These are phyloP conservation scores for Aspergillus texensis DNA, from an alignment of 2,329 filamentous ascomycete genomes.

Conservation along the genomic window DNA sequence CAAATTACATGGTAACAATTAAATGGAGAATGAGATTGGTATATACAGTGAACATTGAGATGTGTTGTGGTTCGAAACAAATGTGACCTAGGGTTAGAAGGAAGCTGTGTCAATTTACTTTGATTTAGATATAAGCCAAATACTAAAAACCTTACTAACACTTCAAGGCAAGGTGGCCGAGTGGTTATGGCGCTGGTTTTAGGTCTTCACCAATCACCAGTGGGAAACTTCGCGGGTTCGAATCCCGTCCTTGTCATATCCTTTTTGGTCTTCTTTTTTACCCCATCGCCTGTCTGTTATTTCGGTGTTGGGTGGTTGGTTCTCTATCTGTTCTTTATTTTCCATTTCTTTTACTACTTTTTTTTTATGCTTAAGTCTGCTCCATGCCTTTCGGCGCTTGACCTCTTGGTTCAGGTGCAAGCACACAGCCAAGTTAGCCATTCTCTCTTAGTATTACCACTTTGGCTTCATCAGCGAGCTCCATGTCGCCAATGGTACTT, in stretches of 20 bases:
- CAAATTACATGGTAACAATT: background rate
- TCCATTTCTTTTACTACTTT: no score
- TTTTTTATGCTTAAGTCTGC: no score
- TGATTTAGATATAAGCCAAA: background rate
- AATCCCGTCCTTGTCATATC: constrained; percentile 12
- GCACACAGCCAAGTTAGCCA: no score
- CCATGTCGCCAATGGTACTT: no score
- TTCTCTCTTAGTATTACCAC: no score
- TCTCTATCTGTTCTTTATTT: background rate
- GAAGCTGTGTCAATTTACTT: no score
- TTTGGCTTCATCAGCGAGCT: no score
- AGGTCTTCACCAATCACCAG: constrained; percentile 7
- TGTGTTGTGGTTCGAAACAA: background rate
- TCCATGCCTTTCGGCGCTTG: no score
- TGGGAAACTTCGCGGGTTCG: constrained; percentile 15
- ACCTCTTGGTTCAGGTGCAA: no score
- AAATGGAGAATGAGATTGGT: background rate
- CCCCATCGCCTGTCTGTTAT: background rate
- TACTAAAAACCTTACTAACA: background rate
- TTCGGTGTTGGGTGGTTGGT: no score
- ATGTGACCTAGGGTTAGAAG: background rate
- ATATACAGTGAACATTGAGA: background rate
- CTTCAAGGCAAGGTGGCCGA: constrained; percentile 12
- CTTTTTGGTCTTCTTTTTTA: background rate
- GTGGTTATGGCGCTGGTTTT: constrained; percentile 16